These are phyloP conservation scores for Elongisporangium senticosum DNA, from an alignment of 352 stramenopile species.

Conservation along the genomic window DNA sequence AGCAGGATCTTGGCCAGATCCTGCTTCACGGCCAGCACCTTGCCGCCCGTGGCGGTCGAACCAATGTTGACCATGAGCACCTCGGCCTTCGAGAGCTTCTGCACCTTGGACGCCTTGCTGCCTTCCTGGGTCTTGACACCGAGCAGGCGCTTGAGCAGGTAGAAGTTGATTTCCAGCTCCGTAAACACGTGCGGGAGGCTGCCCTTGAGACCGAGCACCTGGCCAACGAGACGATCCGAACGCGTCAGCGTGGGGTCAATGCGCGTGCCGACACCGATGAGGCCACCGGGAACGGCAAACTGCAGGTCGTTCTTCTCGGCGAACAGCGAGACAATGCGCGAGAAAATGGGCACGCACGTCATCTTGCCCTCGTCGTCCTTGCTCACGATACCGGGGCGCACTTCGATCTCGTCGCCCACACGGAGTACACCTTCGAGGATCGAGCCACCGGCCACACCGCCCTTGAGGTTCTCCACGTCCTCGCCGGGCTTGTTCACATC, in stretches of 20 bases:
- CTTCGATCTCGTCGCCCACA: slow-evolving; percentile 98
- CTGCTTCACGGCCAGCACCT: slow-evolving; percentile 93
- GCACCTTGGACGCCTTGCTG: slow-evolving; percentile 98
- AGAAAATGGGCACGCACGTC: slow-evolving; percentile 92
- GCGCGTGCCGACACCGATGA: slow-evolving; percentile 99
- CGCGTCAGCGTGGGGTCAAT: slow-evolving; percentile 99
- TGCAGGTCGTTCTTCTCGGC: slow-evolving; percentile 99
- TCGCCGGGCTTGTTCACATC: slow-evolving; percentile 99
- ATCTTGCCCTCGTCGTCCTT: slow-evolving; percentile 97
- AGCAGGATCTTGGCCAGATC: slow-evolving; percentile 99
- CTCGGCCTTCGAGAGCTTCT: slow-evolving; percentile 98
- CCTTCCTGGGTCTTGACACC: slow-evolving; percentile 99
- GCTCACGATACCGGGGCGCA: slow-evolving; percentile 98
- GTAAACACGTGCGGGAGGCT: slow-evolving; percentile 98
- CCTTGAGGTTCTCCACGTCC: slow-evolving; percentile 96
- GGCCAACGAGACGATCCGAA: slow-evolving; percentile 98
- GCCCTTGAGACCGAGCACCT: slow-evolving; percentile 96
- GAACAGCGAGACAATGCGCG: slow-evolving; percentile 95
- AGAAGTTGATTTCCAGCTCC: slow-evolving; percentile 99
- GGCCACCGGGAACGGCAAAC: slow-evolving; percentile 97
- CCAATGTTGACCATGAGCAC: slow-evolving; percentile 99
- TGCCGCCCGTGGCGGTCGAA: slow-evolving; percentile 97
- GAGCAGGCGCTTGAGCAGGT: slow-evolving; percentile 97
- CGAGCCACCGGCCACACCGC: slow-evolving; percentile 88
- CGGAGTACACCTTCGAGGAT: slow-evolving; percentile 97